These are phyloP conservation scores for Sicyos edulis DNA, from an alignment of 306 rosid species.

Conservation along the genomic window DNA sequence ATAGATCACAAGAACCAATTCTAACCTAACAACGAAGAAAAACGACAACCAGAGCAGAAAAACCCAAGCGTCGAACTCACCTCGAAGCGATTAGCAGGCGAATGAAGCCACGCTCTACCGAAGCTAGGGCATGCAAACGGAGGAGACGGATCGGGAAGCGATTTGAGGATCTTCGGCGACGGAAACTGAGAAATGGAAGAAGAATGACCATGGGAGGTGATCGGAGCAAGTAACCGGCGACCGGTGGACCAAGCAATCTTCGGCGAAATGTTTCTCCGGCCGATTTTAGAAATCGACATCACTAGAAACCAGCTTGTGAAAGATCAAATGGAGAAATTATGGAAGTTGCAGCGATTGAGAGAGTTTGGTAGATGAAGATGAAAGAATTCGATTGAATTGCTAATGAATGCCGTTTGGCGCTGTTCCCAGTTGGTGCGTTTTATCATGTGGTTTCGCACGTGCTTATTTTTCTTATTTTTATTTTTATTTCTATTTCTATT, in stretches of 20 bases:
- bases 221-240: conserved; percentile 20
- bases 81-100: conserved; percentile 16
- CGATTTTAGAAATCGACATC: conserved; percentile 28
- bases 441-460: no score
- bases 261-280: conserved; percentile 34
- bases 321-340: neutral
- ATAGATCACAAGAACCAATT: neutral
- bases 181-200: conserved; percentile 3
- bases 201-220: neutral
- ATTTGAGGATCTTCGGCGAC: neutral
- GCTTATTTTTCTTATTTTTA: no score
- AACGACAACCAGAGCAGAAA: neutral
- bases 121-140: neutral
- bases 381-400: no score
- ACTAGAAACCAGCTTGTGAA: no score
- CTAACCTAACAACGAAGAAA: neutral
- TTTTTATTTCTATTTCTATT: no score
- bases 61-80: conserved; percentile 29
- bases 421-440: no score
- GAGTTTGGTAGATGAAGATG: neutral
- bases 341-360: neutral
- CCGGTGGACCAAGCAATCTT: conserved; percentile 28
- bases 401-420: no score
- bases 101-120: conserved; percentile 21
- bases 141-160: conserved; percentile 15